A percentile compares a stretch with the other conserved stretches of the same genome.
Conservation (phyloP, 805 yeast species). For the Candida piceae region DNA sequence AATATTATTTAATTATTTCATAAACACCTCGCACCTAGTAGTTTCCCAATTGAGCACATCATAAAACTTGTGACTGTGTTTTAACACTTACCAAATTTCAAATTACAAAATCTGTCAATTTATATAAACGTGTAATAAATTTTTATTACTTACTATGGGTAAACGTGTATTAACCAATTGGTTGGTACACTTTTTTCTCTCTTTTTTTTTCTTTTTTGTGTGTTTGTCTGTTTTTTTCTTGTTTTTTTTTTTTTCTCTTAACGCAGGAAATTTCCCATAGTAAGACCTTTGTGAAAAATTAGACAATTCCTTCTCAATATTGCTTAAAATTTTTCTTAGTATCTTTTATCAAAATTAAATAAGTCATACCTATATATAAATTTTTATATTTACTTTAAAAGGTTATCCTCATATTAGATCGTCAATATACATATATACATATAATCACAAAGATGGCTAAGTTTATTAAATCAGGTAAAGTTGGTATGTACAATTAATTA, state of each 20-base stretch:
- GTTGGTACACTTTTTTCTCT: neutral
- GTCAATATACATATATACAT: slow-evolving; percentile 11
- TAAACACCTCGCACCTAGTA: neutral
- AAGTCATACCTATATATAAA: neutral
- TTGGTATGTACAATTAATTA: slow-evolving; percentile 63
- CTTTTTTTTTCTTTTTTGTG: neutral
- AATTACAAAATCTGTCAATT: no score
- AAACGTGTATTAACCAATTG: no score
- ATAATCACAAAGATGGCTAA: slow-evolving; percentile 72
- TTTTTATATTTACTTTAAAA: neutral
- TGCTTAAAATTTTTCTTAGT: neutral
- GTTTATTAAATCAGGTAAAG: slow-evolving; percentile 99
- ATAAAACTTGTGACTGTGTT: slow-evolving; percentile 3
- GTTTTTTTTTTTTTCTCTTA: no score
- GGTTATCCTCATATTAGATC: slow-evolving; percentile 2
- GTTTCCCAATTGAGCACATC: neutral
- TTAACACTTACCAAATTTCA: no score
- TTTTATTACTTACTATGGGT: no score
- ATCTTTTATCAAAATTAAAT: no score
- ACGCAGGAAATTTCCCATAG: neutral
- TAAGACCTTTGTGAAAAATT: neutral
- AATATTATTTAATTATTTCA: no score
- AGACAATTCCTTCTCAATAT: neutral
- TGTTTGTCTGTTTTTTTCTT: no score
- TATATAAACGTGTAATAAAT: no score